Evolutionary conservation across 106 monocot species (phyloP).

Genomic region (Acorus gramineus): DNA sequence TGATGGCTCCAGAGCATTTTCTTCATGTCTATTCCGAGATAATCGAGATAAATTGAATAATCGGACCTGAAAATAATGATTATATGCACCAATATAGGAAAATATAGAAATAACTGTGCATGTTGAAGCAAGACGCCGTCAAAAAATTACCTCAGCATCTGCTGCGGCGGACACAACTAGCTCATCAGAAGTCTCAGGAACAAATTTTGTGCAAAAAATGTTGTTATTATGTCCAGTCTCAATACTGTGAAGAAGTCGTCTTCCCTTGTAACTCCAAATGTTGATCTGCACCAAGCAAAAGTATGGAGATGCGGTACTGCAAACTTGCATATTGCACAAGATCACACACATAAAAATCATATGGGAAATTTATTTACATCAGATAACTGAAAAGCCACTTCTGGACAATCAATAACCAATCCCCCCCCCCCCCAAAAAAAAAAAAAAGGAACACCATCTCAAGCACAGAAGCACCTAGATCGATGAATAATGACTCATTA

Average conservation of each 20-base stretch:
- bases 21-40: constrained; percentile 19
- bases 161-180: constrained; percentile 86
- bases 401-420: no score
- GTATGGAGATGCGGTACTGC: no score
- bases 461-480: no score
- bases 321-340: no score
- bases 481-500: no score
- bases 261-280: constrained; percentile 71
- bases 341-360: no score
- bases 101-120: background rate
- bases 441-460: no score
- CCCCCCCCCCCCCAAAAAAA: no score
- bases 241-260: constrained; percentile 49
- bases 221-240: constrained; percentile 83
- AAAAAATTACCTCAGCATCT: constrained; percentile 68
- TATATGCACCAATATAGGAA: background rate
- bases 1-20: constrained; percentile 37
- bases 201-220: constrained; percentile 96
- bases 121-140: background rate
- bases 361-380: no score
- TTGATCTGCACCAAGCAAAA: constrained; percentile 46
- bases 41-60: constrained; percentile 75
- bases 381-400: no score
- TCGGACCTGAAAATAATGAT: constrained; percentile 50
- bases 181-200: constrained; percentile 91